phyloP scores from a whole-genome alignment of 768 basidiomycete species.

The Boletus reticulatus region DNA sequence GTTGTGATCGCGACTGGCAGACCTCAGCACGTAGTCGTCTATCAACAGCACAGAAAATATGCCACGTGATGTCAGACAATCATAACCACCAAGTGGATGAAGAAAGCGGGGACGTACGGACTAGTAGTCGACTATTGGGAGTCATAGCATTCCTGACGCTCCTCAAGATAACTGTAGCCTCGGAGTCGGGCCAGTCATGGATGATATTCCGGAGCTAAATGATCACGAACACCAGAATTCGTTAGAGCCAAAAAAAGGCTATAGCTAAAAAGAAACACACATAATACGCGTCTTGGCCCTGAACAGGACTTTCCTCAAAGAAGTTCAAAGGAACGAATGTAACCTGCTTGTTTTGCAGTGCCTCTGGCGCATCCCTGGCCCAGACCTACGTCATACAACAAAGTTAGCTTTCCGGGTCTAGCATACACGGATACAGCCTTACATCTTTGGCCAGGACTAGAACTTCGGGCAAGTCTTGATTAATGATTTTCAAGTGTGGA shows the following conservation, averaged over 20 bases:
- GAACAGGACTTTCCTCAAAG: slow-evolving; percentile 15
- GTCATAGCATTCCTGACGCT: slow-evolving; percentile 29
- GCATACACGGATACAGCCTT: background rate
- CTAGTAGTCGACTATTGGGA: slow-evolving; percentile 30
- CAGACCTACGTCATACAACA: slow-evolving; percentile 10
- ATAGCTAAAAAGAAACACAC: slow-evolving; percentile 4
- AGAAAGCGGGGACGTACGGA: slow-evolving; percentile 24
- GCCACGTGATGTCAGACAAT: no score
- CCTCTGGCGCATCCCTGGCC: slow-evolving; percentile 15
- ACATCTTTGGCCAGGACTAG: slow-evolving; percentile 21
- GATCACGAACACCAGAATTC: background rate
- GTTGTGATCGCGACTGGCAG: slow-evolving; percentile 7
- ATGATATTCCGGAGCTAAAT: slow-evolving; percentile 27
- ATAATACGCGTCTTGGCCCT: slow-evolving; percentile 24
- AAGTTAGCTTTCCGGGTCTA: no score
- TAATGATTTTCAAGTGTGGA: slow-evolving; percentile 25
- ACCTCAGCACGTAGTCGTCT: slow-evolving; percentile 25
- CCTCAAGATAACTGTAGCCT: slow-evolving; percentile 30
- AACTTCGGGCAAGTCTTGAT: slow-evolving; percentile 32
- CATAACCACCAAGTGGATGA: no score
- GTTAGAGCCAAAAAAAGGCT: background rate
- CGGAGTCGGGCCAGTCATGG: slow-evolving; percentile 38
- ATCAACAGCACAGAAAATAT: background rate
- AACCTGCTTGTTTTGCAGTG: slow-evolving; percentile 14
- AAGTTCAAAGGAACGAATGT: slow-evolving; percentile 20